These are phyloP conservation scores for Penicillium cataractarum DNA, from an alignment of 495 filamentous ascomycete genomes.

Conservation along the genomic window DNA sequence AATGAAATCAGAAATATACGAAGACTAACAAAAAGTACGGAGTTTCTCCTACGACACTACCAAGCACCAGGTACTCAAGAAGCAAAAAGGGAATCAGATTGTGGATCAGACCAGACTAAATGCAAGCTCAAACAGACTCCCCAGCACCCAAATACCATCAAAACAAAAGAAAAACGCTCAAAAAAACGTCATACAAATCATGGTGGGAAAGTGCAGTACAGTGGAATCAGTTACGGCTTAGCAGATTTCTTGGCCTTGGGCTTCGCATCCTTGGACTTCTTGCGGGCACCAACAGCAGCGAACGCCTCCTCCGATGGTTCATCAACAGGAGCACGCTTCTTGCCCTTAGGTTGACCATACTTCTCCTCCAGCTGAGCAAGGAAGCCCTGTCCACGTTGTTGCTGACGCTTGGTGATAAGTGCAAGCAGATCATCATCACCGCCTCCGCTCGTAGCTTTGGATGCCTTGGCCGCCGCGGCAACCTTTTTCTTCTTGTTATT, in stretches of 20 bases:
- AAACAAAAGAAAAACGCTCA: conserved; percentile 14
- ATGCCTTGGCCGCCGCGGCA: conserved; percentile 41
- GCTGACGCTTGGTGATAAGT: conserved; percentile 32
- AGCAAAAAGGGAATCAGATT: neutral
- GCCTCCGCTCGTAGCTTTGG: conserved; percentile 15
- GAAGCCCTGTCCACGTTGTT: conserved; percentile 32
- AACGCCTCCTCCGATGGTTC: conserved; percentile 41
- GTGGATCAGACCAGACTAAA: conserved; percentile 5
- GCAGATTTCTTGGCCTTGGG: conserved; percentile 20
- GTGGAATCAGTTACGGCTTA: neutral
- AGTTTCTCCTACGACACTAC: neutral
- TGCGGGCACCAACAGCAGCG: conserved; percentile 36
- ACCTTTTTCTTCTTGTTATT: conserved; percentile 56
- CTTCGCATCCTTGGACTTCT: conserved; percentile 23
- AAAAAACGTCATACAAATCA: neutral
- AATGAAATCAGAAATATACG: no score
- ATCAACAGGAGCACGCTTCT: conserved; percentile 31
- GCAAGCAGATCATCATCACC: conserved; percentile 30
- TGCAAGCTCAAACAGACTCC: conserved; percentile 17
- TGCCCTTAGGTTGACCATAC: conserved; percentile 31
- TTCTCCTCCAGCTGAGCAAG: conserved; percentile 33
- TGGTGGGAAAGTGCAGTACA: neutral
- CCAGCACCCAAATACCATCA: conserved; percentile 3
- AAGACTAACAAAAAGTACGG: neutral
- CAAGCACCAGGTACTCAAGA: neutral